Base-by-base conservation (phyloP, 1,284 basidiomycete species). In the Trichosporon inkin region DNA sequence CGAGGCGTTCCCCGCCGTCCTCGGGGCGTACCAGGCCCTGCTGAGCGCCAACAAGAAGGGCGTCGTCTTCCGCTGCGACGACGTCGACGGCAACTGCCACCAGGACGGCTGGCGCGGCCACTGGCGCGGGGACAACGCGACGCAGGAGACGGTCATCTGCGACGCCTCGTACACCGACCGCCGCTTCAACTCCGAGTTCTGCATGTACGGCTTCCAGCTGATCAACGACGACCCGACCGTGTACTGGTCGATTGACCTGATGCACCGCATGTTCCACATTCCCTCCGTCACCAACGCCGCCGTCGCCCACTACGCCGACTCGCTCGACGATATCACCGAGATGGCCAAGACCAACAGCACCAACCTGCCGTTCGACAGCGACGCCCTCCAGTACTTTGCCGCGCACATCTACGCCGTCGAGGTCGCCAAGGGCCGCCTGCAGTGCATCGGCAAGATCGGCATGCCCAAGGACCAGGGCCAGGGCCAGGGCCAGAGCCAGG, bases 101-200 rank as follows among this genome's bases (percentile, higher is more conserved):
- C 71, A 72, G 20, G 57, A 64, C 24, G 77, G 73, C 1, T 80
- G 74, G 74, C 62, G 68, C 52, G 79, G 80, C 5, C 79, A 80
- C 67, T 80, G 77, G 76, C 68, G 79, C 47, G 79, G 79, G 17
- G 66, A 72, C 57, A 80, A 80, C 58, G 79, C 72, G 3, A 79
- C 79, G 3, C 44, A 61, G 10, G 80, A 81, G 67, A 81, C 79
- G 2, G 80, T 76, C 65, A 76, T 76, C 60, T 76, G 74, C 58
- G 68, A 70, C 47, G 57, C 64, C 11, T 71, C 70, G 1, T 76
- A 74, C 67, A 71, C 67, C 20, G 69, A 69, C 61, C 57, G 74
- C 13, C 54, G 64, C 16, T 73, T 55, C 62, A 71, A 71, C 60
- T 59, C 65, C 11, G 67, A 62, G 17, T 74, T 77, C 58, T 80